Evolutionary conservation across 495 filamentous ascomycete species (phyloP), one percentile per base, ranked within the genome.

Genomic region (Neurospora africana): DNA sequence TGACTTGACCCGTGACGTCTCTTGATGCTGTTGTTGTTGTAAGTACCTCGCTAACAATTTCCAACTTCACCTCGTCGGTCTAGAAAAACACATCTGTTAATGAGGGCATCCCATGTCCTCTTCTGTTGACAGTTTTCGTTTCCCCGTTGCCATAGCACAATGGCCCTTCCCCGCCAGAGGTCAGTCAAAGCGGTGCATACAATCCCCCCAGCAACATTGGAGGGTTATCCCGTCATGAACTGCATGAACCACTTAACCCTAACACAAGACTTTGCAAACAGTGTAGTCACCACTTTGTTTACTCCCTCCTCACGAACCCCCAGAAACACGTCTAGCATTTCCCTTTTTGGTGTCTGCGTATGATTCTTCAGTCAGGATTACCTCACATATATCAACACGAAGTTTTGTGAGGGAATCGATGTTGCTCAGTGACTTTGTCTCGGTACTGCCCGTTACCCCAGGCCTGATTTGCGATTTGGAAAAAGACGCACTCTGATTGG

Each of bases 1-100:
- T 80, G 78, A 79, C 74, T 68, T 19, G 19, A 17, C 76, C 35
- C 78, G 77, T 79, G 77, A 80, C 72, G 69, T 68, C 27, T 11
- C 6, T 47, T 47, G 43, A 47, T 13, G 36, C 8, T 38, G 36
- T 10, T 33, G 53, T 1, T 2, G 13, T 15, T 17, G 53, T 65
- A n/a, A n/a, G n/a, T n/a, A 65, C 23, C 53, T 33, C 15, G 27
- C 27, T 65, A 65, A 65, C 53, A 65, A 61, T 61, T 61, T 17
- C 23, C 10, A 13, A 30, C 23, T 27, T 58, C 23, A 47, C 6
- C n/a, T 23, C 9, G 10, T 10, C 19, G 0, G 2, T n/a, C n/a
- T n/a, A n/a, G n/a, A n/a, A n/a, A n/a, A n/a, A n/a, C n/a, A n/a
- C n/a, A n/a, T n/a, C n/a, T n/a, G n/a, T n/a, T n/a, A n/a, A n/a